Evolutionary conservation across 176 grass and related monocot species (phyloP).

Genomic region (Pontederia crassipes): DNA sequence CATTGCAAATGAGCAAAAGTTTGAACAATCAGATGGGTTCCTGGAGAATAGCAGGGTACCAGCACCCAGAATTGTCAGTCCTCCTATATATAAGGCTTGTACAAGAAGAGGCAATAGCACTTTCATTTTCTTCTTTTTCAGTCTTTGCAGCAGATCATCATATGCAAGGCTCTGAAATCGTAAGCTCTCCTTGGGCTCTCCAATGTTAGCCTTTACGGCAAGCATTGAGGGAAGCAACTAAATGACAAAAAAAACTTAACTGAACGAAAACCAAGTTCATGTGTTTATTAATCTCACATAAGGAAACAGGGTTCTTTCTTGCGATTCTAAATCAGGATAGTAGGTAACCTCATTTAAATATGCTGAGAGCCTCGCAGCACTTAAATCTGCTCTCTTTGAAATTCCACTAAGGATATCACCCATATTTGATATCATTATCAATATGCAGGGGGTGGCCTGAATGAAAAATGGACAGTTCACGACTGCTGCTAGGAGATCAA

Average conservation of each 20-base stretch:
- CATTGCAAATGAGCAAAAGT: conserved; percentile 52
- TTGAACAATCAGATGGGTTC: conserved; percentile 34
- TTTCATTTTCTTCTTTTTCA: conserved; percentile 78
- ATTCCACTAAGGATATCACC: conserved; percentile 48
- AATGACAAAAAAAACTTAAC: background rate
- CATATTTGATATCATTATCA: conserved; percentile 37
- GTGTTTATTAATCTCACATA: conserved; percentile 6
- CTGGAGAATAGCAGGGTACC: conserved; percentile 42
- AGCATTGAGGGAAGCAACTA: conserved; percentile 69
- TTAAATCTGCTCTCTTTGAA: conserved; percentile 45
- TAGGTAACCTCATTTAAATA: conserved; percentile 59
- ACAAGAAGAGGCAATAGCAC: conserved; percentile 56
- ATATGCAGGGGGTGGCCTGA: conserved; percentile 54
- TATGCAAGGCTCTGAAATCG: conserved; percentile 48
- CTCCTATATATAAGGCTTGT: conserved; percentile 48
- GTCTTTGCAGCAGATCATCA: conserved; percentile 35
- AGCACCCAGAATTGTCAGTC: conserved; percentile 47
- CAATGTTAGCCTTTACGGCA: conserved; percentile 60
- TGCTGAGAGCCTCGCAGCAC: conserved; percentile 45
- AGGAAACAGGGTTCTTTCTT: conserved; percentile 1
- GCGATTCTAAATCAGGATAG: background rate
- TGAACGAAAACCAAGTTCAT: background rate
- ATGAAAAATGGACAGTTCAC: background rate
- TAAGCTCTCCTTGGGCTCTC: conserved; percentile 53
- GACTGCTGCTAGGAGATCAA: background rate